These are phyloP conservation scores for Iris pallida DNA, from an alignment of 116 monocot genomes.

Conservation along the genomic window DNA sequence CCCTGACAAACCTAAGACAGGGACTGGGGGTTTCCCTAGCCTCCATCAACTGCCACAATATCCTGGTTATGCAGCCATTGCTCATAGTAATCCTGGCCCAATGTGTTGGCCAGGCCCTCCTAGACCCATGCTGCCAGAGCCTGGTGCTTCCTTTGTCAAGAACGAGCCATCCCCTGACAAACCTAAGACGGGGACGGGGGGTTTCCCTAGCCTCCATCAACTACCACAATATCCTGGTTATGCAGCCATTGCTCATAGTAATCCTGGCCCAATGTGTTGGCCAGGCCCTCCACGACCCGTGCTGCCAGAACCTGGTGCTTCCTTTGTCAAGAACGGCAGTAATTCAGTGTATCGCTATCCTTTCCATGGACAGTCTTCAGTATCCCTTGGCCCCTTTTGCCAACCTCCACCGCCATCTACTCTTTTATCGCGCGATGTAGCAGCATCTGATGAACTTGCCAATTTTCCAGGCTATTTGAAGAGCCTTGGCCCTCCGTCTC, in stretches of 20 bases:
- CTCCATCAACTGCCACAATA: slow-evolving; percentile 1
- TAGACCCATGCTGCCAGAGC: slow-evolving; percentile 1
- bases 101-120: slow-evolving; percentile 3
- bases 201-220: background rate
- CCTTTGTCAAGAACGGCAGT: background rate
- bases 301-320: background rate
- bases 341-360: background rate
- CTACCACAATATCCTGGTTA: slow-evolving; percentile 12
- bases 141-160: background rate
- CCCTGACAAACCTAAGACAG: background rate
- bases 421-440: background rate
- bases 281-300: slow-evolving; percentile 10
- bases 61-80: background rate
- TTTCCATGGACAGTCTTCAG: background rate
- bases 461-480: slow-evolving; percentile 18
- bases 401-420: background rate
- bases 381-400: background rate
- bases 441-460: slow-evolving; percentile 9
- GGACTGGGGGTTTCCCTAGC: background rate
- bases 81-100: background rate
- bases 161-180: background rate
- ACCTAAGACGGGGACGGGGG: background rate
- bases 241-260: background rate
- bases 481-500: background rate
- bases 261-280: slow-evolving; percentile 6